Percentiles rank a stretch among this genome's conserved stretches.
Evolutionary conservation across 192 early-diverging fungal species (phyloP).

Genomic region (Coemansia sp.): DNA sequence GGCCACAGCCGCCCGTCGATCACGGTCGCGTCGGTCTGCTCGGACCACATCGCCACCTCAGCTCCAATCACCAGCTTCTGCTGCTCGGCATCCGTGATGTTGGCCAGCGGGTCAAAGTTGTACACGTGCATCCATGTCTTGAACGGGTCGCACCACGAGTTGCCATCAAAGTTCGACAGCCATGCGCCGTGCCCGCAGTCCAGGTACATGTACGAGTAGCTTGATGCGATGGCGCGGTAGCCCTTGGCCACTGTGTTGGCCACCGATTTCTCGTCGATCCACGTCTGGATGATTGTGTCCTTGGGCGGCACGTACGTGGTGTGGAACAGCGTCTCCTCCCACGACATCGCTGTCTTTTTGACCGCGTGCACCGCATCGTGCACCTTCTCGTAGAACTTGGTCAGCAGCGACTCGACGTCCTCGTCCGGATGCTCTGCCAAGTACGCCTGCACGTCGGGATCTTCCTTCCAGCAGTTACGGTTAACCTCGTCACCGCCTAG

Average conservation of each 20-base stretch:
- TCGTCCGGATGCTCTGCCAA: slow-evolving; percentile 27
- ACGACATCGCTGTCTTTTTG: slow-evolving; percentile 66
- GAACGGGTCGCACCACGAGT: slow-evolving; percentile 74
- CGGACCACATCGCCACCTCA: slow-evolving; percentile 69
- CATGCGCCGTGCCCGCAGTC: slow-evolving; percentile 77
- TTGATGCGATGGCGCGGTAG: slow-evolving; percentile 61
- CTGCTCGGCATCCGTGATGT: slow-evolving; percentile 51
- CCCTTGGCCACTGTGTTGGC: slow-evolving; percentile 58
- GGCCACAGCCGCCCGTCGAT: slow-evolving; percentile 69
- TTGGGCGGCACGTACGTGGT: slow-evolving; percentile 57
- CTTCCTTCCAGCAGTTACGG: slow-evolving; percentile 63
- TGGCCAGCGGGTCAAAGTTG: slow-evolving; percentile 59
- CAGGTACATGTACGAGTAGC: slow-evolving; percentile 63
- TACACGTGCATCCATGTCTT: slow-evolving; percentile 74
- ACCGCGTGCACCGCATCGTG: slow-evolving; percentile 46
- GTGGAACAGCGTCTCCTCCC: slow-evolving; percentile 72
- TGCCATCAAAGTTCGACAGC: slow-evolving; percentile 62
- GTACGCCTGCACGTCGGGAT: slow-evolving; percentile 45
- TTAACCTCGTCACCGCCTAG: slow-evolving; percentile 77
- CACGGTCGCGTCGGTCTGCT: slow-evolving; percentile 57
- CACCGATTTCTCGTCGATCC: slow-evolving; percentile 61
- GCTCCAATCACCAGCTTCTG: slow-evolving; percentile 62
- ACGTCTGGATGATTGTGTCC: slow-evolving; percentile 66
- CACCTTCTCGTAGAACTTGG: slow-evolving; percentile 55
- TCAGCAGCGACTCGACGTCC: slow-evolving; percentile 33